Evolutionary conservation across 1,284 basidiomycete genomes (phyloP), one percentile per base, ranked within the genome.

Genomic region (Ceratobasidium sp.): DNA sequence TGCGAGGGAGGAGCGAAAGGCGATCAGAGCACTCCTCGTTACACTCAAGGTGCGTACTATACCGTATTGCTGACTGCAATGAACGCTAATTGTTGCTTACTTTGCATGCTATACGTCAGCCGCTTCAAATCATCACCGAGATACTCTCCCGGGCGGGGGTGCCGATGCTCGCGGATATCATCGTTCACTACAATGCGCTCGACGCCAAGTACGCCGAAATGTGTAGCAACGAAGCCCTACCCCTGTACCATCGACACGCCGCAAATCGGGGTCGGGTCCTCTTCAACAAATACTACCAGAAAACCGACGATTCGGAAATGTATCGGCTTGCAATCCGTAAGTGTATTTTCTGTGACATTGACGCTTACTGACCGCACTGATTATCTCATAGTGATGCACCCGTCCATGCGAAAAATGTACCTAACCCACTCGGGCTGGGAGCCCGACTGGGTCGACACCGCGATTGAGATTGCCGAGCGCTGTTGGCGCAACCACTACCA

Each of bases 231-330:
- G 14, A 32, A 5, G 9, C 2, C 11, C 35, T 35, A 13, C 55
- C 55, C 8, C 55, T 32, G 8, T 58, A 41, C 16, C 26, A 6
- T 6, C 21, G 55, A 8, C 55, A 58, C 16, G 32, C 55, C 7
- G 26, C 55, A 18, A 58, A 58, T 35, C 55, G 55, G 2, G 55
- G 28, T 5, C 32, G 55, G 9, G 3, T 32, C 28, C 18, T 30
- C 28, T 28, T 58, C 26, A 58, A 58, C 55, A 35, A 58, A 38
- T 58, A 58, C 55, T 58, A 58, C 21, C n/a, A n/a, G 16, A 58
- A 35, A 38, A 35, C 55, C 7, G 55, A 58, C 30, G n/a, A 18
- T 8, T 58, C 55, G 1, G 30, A 58, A 8, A 5, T 35, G 26
- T 58, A 58, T 38, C 21, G 55, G 7, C 32, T 58, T 23, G 55